Evolutionary conservation across 1,139 yeast species (phyloP).

Genomic region (Pichia sp.): DNA sequence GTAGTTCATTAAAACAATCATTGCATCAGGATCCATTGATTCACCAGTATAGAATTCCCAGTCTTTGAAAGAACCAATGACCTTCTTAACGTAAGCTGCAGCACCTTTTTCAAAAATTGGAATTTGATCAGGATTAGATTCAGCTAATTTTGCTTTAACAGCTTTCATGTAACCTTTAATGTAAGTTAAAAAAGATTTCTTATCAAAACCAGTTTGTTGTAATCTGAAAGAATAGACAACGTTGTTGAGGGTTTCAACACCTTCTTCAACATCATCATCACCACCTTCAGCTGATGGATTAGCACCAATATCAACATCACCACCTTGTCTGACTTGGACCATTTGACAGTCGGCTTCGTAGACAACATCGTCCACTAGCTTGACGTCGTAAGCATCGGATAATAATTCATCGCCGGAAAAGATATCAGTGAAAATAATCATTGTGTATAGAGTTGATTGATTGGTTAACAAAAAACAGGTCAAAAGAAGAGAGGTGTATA

Average conservation of each 20-base stretch:
- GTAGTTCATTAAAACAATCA: constrained; percentile 97
- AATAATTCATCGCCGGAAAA: constrained; percentile 92
- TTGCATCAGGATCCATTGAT: constrained; percentile 99
- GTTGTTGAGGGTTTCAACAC: constrained; percentile 89
- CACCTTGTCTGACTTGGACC: constrained; percentile 79
- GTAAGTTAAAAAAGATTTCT: constrained; percentile 92
- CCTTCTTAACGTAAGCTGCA: constrained; percentile 89
- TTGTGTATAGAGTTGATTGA: constrained; percentile 8
- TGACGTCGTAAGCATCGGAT: constrained; percentile 94
- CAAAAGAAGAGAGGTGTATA: background rate
- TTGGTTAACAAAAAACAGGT: background rate
- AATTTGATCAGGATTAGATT: constrained; percentile 79
- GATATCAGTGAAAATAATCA: constrained; percentile 54
- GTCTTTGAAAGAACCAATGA: constrained; percentile 90
- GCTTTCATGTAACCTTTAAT: constrained; percentile 98
- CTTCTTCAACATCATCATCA: constrained; percentile 76
- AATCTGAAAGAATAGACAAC: constrained; percentile 98
- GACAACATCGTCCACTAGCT: constrained; percentile 80
- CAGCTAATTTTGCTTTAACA: constrained; percentile 83
- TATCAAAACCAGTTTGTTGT: constrained; percentile 92
- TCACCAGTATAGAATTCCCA: constrained; percentile 99
- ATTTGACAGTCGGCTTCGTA: constrained; percentile 95
- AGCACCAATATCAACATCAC: constrained; percentile 96
- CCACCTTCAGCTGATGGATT: constrained; percentile 99
- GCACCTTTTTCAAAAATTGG: constrained; percentile 96